These are phyloP conservation scores for Gentiana straminea DNA, from an alignment of 257 asterid species.

Conservation along the genomic window DNA sequence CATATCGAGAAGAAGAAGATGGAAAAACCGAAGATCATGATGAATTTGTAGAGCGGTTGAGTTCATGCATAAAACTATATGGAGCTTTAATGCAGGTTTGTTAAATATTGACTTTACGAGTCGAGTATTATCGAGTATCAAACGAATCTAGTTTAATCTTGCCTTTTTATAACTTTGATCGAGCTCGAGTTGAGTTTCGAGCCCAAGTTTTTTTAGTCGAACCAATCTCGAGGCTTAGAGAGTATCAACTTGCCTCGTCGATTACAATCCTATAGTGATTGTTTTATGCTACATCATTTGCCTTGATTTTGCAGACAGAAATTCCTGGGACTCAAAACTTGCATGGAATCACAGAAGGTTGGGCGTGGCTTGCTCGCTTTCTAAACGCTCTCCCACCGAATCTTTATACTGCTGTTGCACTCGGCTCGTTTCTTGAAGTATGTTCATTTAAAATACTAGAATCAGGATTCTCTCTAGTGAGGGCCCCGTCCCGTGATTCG, in stretches of 20 bases:
- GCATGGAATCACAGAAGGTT: slow-evolving; percentile 71
- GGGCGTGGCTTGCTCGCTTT: slow-evolving; percentile 95
- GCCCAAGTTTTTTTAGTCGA: too few relatives aligned
- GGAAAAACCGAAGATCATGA: slow-evolving; percentile 53
- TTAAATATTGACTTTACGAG: slow-evolving; percentile 1
- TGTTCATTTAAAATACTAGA: too few relatives aligned
- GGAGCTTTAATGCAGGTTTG: slow-evolving; percentile 94
- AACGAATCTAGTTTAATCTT: not conserved
- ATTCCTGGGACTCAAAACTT: slow-evolving; percentile 39
- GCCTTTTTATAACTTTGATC: too few relatives aligned
- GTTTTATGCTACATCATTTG: not conserved
- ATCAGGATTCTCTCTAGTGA: too few relatives aligned
- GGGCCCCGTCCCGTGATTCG: too few relatives aligned
- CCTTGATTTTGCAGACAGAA: slow-evolving; percentile 46
- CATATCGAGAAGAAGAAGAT: slow-evolving; percentile 31
- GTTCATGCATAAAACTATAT: slow-evolving; percentile 61
- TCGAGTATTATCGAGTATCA: not conserved
- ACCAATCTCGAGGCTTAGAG: not conserved
- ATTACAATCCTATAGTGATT: not conserved
- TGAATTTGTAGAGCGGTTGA: slow-evolving; percentile 36
- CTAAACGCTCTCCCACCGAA: slow-evolving; percentile 76
- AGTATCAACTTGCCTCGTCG: not conserved
- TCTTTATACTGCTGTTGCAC: slow-evolving; percentile 58
- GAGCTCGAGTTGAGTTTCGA: too few relatives aligned
- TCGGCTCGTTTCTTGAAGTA: slow-evolving; percentile 69